Conservation (phyloP, 371 early-diverging fungal species). For the Chytridium lagenaria region DNA sequence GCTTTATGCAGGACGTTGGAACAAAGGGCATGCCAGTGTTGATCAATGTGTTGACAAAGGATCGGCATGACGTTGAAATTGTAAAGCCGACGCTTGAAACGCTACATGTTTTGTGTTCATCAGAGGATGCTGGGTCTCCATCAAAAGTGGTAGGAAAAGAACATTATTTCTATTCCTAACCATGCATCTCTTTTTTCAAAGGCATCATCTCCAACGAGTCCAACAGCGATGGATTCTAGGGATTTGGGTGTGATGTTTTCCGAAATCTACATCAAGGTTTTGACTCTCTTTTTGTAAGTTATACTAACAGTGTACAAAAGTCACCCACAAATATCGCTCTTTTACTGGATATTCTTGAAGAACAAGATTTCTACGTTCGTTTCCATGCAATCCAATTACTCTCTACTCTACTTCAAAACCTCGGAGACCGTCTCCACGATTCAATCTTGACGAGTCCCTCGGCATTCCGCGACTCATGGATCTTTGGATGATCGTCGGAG, state of each 20-base stretch:
- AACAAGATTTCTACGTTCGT: conserved; percentile 91
- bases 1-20: conserved; percentile 76
- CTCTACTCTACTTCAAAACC: conserved; percentile 70
- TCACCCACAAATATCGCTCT: conserved; percentile 77
- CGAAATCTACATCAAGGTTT: conserved; percentile 39
- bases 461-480: conserved; percentile 92
- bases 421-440: conserved; percentile 76
- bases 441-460: conserved; percentile 83
- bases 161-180: background rate
- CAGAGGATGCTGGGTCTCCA: conserved; percentile 31
- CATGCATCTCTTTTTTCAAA: background rate
- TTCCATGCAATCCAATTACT: conserved; percentile 88
- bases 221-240: conserved; percentile 20
- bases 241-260: conserved; percentile 50
- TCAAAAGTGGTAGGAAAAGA: background rate
- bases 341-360: conserved; percentile 84
- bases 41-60: conserved; percentile 74
- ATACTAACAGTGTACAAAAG: conserved; percentile 48
- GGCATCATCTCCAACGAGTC: background rate
- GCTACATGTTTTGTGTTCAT: conserved; percentile 77
- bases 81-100: conserved; percentile 85
- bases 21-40: conserved; percentile 76
- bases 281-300: too few species aligned
- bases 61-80: conserved; percentile 82
- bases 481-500: conserved; percentile 88